Base-by-base conservation (phyloP, 2,329 filamentous ascomycete species). In the Cercospora berteroae region DNA sequence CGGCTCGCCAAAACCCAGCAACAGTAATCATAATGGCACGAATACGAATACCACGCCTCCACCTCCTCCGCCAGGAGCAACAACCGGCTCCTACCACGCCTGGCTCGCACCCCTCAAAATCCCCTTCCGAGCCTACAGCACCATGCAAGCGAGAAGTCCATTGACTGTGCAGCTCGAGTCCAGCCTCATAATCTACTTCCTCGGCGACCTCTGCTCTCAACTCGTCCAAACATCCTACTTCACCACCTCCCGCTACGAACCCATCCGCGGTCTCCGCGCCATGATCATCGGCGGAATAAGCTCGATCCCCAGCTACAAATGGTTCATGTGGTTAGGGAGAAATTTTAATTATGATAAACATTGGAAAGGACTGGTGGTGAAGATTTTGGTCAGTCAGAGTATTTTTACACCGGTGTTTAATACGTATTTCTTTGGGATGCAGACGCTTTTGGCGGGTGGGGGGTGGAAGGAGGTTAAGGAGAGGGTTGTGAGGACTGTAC, bases 341-440 rank as follows among this genome's bases (percentile, higher is more conserved):
- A 86, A 89, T 79, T 97, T 97, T 85, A 97, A 97, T 81, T 96
- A 92, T 80, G 73, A 87, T 7, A 94, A 91, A 31, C 89, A 89
- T 72, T 73, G 86, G 42, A 79, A 92, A 59, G 93, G 90, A 2
- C 84, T 97, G 33, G 83, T 84, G 31, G 88, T 88, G 65, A 96
- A 97, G 80, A 91, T 97, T 66, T 77, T 85, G 48, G 85, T 97
- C 42, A 95, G 93, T 80, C 94, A 97, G 80, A 78, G 86, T 12
- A 81, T 88, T 73, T 97, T 96, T 81, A 92, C 94, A 1, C 93
- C 94, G 0, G 63, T 83, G 8, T 84, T 84, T 76, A 84, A 83
- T 69, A 80, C 79, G 18, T 84, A 84, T 71, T 84, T 84, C 75
- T 84, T 84, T 73, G 81, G 81, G 70, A 83, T 84, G 82, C 83